phyloP scores from a whole-genome alignment of 2,329 filamentous ascomycete genomes.

The Venturia asperata region DNA sequence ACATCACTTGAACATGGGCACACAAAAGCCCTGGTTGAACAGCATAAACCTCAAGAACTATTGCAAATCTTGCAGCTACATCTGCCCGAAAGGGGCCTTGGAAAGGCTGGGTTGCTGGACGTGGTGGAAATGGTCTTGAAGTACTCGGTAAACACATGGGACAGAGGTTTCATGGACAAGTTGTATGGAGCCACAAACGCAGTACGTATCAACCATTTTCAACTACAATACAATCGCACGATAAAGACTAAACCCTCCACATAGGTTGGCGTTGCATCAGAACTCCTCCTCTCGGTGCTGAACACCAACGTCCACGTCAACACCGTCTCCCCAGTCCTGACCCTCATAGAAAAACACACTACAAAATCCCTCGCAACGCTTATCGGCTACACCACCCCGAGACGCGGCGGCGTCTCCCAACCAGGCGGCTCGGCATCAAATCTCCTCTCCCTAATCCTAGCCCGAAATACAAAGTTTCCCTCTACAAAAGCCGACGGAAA shows the following conservation, averaged over 20 bases:
- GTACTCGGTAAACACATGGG: conserved; percentile 97
- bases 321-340: conserved; percentile 83
- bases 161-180: conserved; percentile 94
- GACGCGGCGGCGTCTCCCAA: conserved; percentile 63
- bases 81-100: conserved; percentile 29
- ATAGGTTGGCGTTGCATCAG: conserved; percentile 72
- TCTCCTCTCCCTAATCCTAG: conserved; percentile 74
- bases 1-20: conserved; percentile 47
- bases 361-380: conserved; percentile 63
- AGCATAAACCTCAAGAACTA: conserved; percentile 39
- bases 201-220: conserved; percentile 37
- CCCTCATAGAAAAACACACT: conserved; percentile 80
- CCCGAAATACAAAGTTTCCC: conserved; percentile 78
- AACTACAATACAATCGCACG: background rate
- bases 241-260: conserved; percentile 1
- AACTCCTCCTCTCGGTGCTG: conserved; percentile 73
- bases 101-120: conserved; percentile 38
- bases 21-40: conserved; percentile 38
- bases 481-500: conserved; percentile 62
- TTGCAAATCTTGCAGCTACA: conserved; percentile 34
- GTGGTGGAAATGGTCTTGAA: conserved; percentile 62
- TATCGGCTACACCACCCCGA: conserved; percentile 66
- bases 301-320: conserved; percentile 96
- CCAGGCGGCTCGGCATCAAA: conserved; percentile 83
- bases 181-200: conserved; percentile 87